phyloP scores from a whole-genome alignment of 257 asterid species.

The Salvia rosmarinus region DNA sequence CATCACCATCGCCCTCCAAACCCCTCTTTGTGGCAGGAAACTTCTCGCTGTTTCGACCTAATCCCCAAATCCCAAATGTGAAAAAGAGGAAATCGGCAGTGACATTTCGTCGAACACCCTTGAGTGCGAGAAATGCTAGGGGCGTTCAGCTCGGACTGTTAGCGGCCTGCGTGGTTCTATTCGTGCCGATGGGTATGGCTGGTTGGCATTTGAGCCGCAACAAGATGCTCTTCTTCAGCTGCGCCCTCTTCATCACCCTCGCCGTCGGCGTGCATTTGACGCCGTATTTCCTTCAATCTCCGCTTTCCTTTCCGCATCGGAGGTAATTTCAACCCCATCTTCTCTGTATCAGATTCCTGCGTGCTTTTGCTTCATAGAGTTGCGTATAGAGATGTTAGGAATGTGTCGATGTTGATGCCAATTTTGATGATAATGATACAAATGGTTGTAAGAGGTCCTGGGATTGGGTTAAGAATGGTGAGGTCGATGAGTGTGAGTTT shows the following conservation, averaged over 20 bases:
- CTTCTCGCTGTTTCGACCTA: conserved; percentile 33
- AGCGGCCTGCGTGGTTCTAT: conserved; percentile 88
- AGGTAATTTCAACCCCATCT: conserved; percentile 41
- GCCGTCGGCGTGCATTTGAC: conserved; percentile 91
- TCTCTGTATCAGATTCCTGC: conserved; percentile 63
- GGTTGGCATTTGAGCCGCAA: conserved; percentile 99
- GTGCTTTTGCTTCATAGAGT: conserved; percentile 61
- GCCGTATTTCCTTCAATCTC: conserved; percentile 76
- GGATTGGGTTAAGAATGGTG: conserved; percentile 65
- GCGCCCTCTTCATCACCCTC: conserved; percentile 95
- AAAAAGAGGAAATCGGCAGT: neutral
- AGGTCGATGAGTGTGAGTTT: conserved; percentile 67
- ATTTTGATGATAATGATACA: conserved; percentile 23
- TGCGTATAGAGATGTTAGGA: conserved; percentile 36
- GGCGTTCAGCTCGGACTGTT: conserved; percentile 79
- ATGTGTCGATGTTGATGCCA: conserved; percentile 37
- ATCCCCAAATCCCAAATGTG: conserved; percentile 30
- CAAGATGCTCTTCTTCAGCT: conserved; percentile 92
- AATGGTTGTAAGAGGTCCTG: conserved; percentile 49
- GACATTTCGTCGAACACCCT: conserved; percentile 28
- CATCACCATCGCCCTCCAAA: conserved; percentile 39
- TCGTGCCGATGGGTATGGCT: conserved; percentile 97
- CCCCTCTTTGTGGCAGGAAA: conserved; percentile 9
- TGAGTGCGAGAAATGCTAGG: conserved; percentile 63
- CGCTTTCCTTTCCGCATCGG: conserved; percentile 43